Evolutionary conservation across 2,329 filamentous ascomycete species (phyloP).

Genomic region (Amauroascus verrucosus): DNA sequence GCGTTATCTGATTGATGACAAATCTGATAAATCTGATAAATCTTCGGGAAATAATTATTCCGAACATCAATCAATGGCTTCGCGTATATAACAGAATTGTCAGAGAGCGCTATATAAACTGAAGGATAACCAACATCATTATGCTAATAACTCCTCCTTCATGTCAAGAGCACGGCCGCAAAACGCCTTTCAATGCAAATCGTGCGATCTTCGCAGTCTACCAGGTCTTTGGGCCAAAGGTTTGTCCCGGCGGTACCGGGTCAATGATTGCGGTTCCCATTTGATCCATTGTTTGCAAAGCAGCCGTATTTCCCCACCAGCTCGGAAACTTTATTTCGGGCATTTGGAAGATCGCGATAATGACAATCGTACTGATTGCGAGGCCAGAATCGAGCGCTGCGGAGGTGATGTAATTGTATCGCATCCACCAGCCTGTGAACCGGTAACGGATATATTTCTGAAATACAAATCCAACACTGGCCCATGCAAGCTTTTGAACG

Average conservation of each 20-base stretch:
- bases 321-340: conserved; percentile 45
- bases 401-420: conserved; percentile 67
- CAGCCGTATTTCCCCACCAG: conserved; percentile 60
- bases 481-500: conserved; percentile 50
- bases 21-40: conserved; percentile 4
- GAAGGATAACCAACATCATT: no score
- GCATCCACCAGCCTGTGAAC: conserved; percentile 63
- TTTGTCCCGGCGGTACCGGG: conserved; percentile 44
- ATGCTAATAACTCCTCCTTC: background rate
- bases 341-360: conserved; percentile 59
- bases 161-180: background rate
- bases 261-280: conserved; percentile 50
- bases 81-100: no score
- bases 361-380: conserved; percentile 55
- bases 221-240: conserved; percentile 53
- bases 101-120: no score
- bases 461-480: conserved; percentile 55
- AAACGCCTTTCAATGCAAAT: conserved; percentile 1
- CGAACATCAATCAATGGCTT: no score
- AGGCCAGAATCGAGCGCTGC: conserved; percentile 61
- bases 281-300: conserved; percentile 52
- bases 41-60: background rate
- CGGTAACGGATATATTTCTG: conserved; percentile 57
- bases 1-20: conserved; percentile 14
- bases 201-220: background rate